These are phyloP conservation scores for Tuber calosporum DNA, from an alignment of 495 filamentous ascomycete species.

Conservation along the genomic window DNA sequence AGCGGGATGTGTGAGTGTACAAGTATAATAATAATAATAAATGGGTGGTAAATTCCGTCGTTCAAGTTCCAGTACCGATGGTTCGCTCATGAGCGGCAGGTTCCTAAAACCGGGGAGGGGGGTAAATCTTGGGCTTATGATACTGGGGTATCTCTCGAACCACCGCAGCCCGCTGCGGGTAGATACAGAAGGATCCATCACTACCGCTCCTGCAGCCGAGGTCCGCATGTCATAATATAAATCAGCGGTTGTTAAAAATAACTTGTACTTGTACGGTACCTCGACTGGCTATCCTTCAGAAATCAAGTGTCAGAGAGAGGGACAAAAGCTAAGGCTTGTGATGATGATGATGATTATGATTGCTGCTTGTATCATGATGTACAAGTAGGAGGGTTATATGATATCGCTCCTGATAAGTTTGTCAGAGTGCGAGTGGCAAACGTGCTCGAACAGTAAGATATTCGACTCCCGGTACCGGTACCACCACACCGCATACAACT, in stretches of 20 bases:
- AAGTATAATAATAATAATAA: too few relatives aligned
- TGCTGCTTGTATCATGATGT: too few relatives aligned
- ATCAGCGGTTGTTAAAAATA: background rate
- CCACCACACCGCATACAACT: background rate
- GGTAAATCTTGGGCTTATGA: too few relatives aligned
- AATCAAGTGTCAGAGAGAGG: background rate
- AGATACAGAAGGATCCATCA: background rate
- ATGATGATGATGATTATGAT: too few relatives aligned
- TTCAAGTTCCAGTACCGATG: background rate
- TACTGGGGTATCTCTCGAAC: too few relatives aligned
- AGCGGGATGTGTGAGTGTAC: too few relatives aligned
- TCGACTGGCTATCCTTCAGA: too few relatives aligned
- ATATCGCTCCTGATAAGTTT: background rate
- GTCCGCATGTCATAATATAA: background rate
- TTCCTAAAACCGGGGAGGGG: background rate
- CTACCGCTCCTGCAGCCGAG: background rate
- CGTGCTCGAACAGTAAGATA: too few relatives aligned
- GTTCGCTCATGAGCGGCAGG: background rate
- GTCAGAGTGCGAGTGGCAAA: background rate
- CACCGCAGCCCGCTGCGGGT: too few relatives aligned
- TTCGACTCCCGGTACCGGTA: too few relatives aligned
- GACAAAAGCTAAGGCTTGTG: background rate
- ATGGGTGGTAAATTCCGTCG: background rate
- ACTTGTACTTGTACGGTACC: too few relatives aligned
- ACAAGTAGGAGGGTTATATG: too few relatives aligned